Evolutionary conservation across 768 basidiomycete species (phyloP), one percentile per base, ranked within the genome.

Genomic region (Gloeophyllum trabeum): DNA sequence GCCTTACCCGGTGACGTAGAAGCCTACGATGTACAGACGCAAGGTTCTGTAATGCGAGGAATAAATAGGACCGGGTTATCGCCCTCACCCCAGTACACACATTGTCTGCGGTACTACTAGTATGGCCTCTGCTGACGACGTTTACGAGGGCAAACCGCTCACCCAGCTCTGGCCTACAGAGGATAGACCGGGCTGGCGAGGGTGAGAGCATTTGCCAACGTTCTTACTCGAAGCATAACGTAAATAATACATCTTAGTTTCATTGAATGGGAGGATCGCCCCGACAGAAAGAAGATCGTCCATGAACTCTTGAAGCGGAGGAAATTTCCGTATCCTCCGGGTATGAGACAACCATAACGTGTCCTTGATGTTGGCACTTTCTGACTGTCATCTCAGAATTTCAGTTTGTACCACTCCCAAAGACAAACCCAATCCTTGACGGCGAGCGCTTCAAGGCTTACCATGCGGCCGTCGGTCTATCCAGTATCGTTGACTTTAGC

Each of bases 371-470:
- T n/a, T n/a, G n/a, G 40, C 18, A 28, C 34, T 36, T 21, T 20
- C 18, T 28, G 28, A 23, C 26, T 1, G 23, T 42, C 16, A 26
- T 25, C 18, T 5, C 6, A 70, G 70, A 71, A 46, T 73, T 71
- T 47, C 69, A 73, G 51, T 59, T 67, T 24, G 65, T 57, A 10
- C 69, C 71, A 1, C 58, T 74, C 5, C 71, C 72, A 1, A 54
- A 65, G 22, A 69, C 70, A 19, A 75, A 75, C 43, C 72, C 72
- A 0, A 57, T 73, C 42, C 58, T 74, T 13, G 58, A 68, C 36
- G 70, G 71, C 5, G 51, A 67, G 41, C 66, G 73, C 21, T 75
- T 70, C 69, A 73, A 71, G 48, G 65, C 69, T 48, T 73, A 74
- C 43, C 71, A 74, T 48, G 61, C 65, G 42, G 67, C 63, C 0